Conservation (phyloP, 345 rosid genomes). For the Dovyalis caffra region DNA sequence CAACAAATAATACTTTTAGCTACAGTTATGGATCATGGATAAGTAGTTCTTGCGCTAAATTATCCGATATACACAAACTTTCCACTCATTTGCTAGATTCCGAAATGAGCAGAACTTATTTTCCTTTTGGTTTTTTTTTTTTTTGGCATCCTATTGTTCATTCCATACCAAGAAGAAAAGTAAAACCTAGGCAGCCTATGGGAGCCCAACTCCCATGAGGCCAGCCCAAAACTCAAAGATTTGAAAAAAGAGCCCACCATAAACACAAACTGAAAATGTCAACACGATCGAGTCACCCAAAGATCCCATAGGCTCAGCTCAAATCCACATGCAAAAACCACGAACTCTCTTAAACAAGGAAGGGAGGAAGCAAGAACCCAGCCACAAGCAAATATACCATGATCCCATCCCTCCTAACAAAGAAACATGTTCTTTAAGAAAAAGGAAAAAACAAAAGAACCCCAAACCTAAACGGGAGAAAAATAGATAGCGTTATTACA, state of each 20-base stretch:
- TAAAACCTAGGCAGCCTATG: background rate
- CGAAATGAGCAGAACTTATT: no score
- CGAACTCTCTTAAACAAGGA: background rate
- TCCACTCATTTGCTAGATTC: no score
- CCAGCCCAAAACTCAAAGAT: background rate
- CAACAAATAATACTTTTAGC: no score
- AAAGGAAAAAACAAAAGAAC: background rate
- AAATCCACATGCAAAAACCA: background rate
- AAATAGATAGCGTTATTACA: background rate
- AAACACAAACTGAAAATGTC: constrained; percentile 24
- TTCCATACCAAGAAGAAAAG: background rate
- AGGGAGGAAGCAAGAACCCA: constrained; percentile 16
- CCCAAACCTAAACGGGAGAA: background rate
- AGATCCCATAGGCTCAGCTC: constrained; percentile 18
- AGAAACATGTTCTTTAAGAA: background rate
- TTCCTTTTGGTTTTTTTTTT: no score
- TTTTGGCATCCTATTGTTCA: background rate
- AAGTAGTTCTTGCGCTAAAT: no score
- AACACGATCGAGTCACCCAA: constrained; percentile 11
- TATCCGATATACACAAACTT: no score
- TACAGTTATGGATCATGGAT: no score
- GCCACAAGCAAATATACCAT: constrained; percentile 1
- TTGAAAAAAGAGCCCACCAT: constrained; percentile 16
- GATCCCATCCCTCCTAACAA: background rate
- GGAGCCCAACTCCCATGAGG: background rate